phyloP scores from a whole-genome alignment of 139 green algal genomes.

The Microglena sp. region DNA sequence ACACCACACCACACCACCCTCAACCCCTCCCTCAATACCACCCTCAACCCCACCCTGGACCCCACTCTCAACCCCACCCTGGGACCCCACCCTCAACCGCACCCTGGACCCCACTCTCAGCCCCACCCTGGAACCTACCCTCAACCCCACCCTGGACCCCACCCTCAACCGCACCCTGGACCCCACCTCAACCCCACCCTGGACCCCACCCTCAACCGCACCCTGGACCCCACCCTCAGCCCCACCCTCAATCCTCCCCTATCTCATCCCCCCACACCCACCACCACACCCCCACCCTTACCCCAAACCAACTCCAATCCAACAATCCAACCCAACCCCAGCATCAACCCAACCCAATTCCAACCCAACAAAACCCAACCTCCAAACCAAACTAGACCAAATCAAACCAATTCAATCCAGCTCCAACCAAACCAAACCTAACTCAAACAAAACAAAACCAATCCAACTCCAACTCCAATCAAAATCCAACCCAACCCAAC shows the following conservation, averaged over 20 bases:
- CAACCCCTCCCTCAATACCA: not conserved
- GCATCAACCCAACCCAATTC: not conserved
- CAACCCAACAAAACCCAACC: not conserved
- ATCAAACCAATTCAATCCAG: not conserved
- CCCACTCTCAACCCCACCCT: no score
- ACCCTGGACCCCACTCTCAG: not conserved
- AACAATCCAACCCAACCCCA: not conserved
- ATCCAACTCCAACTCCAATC: not conserved
- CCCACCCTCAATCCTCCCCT: not conserved
- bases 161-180: not conserved
- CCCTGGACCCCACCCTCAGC: no score
- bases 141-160: not conserved
- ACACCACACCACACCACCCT: not conserved
- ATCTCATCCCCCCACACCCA: not conserved
- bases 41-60: no score
- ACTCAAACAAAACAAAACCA: not conserved
- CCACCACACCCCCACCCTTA: not conserved
- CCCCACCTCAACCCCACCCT: not conserved
- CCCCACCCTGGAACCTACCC: no score
- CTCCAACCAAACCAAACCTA: not conserved
- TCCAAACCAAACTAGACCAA: not conserved
- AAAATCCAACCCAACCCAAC: not conserved
- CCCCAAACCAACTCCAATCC: not conserved
- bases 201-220: not conserved
- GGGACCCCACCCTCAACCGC: not conserved